phyloP scores from a whole-genome alignment of 2,329 filamentous ascomycete species.

The Neonectria hederae region DNA sequence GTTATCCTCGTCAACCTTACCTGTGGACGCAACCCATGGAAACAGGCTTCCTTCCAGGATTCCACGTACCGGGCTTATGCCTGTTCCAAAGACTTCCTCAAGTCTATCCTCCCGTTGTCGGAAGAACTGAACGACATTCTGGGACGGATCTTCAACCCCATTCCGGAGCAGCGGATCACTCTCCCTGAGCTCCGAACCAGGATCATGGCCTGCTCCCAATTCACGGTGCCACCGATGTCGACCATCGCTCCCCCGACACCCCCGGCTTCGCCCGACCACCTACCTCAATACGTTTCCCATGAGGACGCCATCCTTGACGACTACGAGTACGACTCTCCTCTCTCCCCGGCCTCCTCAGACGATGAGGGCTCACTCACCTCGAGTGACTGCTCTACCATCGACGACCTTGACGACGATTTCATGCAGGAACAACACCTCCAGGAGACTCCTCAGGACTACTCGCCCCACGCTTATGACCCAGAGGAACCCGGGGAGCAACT shows the following conservation, averaged over 20 bases:
- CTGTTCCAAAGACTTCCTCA: constrained; percentile 85
- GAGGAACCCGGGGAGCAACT: constrained; percentile 55
- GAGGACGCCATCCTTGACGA: constrained; percentile 57
- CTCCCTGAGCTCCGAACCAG: constrained; percentile 80
- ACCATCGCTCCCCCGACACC: constrained; percentile 50
- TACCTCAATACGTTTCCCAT: constrained; percentile 56
- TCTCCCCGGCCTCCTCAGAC: constrained; percentile 64
- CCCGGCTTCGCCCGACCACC: constrained; percentile 55
- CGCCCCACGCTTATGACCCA: constrained; percentile 56
- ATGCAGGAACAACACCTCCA: constrained; percentile 54
- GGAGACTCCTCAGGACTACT: constrained; percentile 52
- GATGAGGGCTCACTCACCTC: constrained; percentile 66
- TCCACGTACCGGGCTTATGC: constrained; percentile 93
- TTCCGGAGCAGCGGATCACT: constrained; percentile 84
- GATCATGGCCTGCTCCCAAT: constrained; percentile 79
- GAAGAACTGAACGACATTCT: constrained; percentile 90
- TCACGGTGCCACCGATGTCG: constrained; percentile 65
- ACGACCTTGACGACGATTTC: constrained; percentile 61
- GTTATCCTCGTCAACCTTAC: constrained; percentile 98
- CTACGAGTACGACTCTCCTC: constrained; percentile 56
- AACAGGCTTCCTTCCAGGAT: constrained; percentile 92
- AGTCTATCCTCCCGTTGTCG: constrained; percentile 91
- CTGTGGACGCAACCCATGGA: constrained; percentile 98
- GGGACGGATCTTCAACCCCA: constrained; percentile 85
- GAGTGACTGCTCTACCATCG: constrained; percentile 61